Evolutionary conservation across 208 protist genomes (phyloP), one percentile per base, ranked within the genome.

Genomic region (Crithidia bombi): DNA sequence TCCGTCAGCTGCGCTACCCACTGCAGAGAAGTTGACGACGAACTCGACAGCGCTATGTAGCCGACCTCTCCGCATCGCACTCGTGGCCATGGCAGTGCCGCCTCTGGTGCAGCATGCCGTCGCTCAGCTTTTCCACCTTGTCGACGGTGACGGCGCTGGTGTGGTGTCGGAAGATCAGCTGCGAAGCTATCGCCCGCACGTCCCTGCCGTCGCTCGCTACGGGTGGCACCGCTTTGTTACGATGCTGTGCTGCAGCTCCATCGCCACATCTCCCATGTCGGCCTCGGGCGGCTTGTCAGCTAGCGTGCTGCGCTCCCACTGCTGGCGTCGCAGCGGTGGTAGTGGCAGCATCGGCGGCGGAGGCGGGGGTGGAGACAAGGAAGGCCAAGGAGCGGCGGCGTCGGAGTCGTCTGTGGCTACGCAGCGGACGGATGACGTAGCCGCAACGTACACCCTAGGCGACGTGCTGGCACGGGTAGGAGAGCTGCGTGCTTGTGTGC

Each of bases 191-290:
- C 63, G 71, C 9, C 43, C 54, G n/a, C 63, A 47, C 47, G 71
- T 76, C 36, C 71, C 63, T 5, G 62, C 63, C n/a, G 39, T 56
- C 32, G 71, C 39, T 0, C 71, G 64, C 30, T 76, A 76, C 32
- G 71, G 71, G 11, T 76, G 71, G 71, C 71, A 76, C 39, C 71
- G 71, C 47, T 76, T 76, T 26, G 71, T 76, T 14, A 70, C 63
- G 15, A 61, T 66, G 58, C 43, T 76, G 47, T 76, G 71, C 71
- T 49, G 49, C 35, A 19, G 28, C 19, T 28, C 23, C 14, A 41
- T 55, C 19, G 15, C 47, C 3, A 19, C 71, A 11, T 28, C 47
- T 0, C 23, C 47, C 46, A 54, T 50, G 9, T 65, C 55, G 3
- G 35, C 11, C 11, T 4, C 71, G 26, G 71, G 62, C 15, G 38